These are phyloP conservation scores for Harringtonia aguacate DNA, from an alignment of 2,329 filamentous ascomycete species.

Conservation along the genomic window DNA sequence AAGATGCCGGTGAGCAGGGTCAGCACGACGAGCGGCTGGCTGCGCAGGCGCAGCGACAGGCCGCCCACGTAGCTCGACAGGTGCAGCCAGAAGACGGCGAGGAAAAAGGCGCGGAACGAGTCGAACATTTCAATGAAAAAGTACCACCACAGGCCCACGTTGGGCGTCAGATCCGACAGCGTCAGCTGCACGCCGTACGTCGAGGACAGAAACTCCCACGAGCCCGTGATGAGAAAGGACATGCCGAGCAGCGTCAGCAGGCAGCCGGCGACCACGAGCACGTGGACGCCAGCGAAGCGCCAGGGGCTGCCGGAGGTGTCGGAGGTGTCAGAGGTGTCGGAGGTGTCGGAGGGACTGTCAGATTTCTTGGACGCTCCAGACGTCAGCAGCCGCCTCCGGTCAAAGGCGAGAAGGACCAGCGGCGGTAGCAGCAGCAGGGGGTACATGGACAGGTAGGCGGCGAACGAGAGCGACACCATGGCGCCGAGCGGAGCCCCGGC, in stretches of 20 bases:
- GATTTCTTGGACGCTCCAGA: too few species aligned
- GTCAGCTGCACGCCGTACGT: slow-evolving; percentile 92
- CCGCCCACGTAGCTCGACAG: slow-evolving; percentile 82
- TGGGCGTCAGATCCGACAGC: slow-evolving; percentile 85
- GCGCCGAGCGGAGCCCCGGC: slow-evolving; percentile 62
- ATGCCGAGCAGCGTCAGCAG: slow-evolving; percentile 55
- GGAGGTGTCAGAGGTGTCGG: too few species aligned
- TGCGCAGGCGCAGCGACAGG: slow-evolving; percentile 69
- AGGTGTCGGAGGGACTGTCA: too few species aligned
- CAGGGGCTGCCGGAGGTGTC: too few species aligned
- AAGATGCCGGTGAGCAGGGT: slow-evolving; percentile 81
- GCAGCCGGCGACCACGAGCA: slow-evolving; percentile 40
- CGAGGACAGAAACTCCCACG: slow-evolving; percentile 78
- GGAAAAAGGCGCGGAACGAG: slow-evolving; percentile 92
- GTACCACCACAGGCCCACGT: slow-evolving; percentile 98
- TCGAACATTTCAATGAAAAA: slow-evolving; percentile 99
- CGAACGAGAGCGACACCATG: slow-evolving; percentile 76
- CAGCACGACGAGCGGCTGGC: slow-evolving; percentile 78
- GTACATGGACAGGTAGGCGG: slow-evolving; percentile 86
- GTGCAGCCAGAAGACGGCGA: slow-evolving; percentile 96
- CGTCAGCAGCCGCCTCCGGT: slow-evolving; percentile 44
- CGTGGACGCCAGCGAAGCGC: slow-evolving; percentile 46
- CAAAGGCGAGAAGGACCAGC: slow-evolving; percentile 69
- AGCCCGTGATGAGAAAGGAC: slow-evolving; percentile 66
- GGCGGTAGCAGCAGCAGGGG: slow-evolving; percentile 79